A percentile compares a stretch with the other conserved stretches of the same genome.
Evolutionary conservation across 805 yeast species (phyloP).

Genomic region (Barnettozyma vustinii): DNA sequence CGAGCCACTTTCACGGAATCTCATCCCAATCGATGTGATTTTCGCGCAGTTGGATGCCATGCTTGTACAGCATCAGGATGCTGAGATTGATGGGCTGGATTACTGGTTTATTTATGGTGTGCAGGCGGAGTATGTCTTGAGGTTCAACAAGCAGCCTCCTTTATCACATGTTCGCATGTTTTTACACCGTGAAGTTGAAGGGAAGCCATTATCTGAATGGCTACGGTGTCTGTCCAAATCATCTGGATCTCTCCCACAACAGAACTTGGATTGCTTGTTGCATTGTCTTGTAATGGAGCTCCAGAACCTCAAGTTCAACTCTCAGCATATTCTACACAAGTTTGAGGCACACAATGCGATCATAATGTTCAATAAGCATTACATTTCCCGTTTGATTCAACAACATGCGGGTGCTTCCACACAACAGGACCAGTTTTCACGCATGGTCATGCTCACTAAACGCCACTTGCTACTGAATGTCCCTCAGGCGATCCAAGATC

Average conservation of each 20-base stretch:
- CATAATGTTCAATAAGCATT: constrained; percentile 43
- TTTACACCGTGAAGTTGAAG: constrained; percentile 7
- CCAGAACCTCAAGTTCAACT: constrained; percentile 19
- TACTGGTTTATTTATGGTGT: constrained; percentile 46
- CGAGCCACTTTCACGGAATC: constrained; percentile 2
- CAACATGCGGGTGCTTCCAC: constrained; percentile 8
- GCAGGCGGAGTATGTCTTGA: constrained; percentile 38
- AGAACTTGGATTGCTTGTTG: constrained; percentile 1
- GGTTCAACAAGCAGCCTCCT: constrained; percentile 37
- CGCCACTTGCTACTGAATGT: constrained; percentile 45
- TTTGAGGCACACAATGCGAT: constrained; percentile 47
- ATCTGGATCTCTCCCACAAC: constrained; percentile 4
- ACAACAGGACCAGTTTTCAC: constrained; percentile 9
- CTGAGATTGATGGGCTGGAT: constrained; percentile 13
- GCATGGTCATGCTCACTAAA: constrained; percentile 39
- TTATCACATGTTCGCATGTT: constrained; percentile 27
- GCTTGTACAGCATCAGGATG: background rate
- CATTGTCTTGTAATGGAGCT: constrained; percentile 22
- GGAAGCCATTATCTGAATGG: constrained; percentile 4
- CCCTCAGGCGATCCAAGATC: constrained; percentile 45
- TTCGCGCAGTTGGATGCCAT: constrained; percentile 9
- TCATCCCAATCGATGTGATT: constrained; percentile 12
- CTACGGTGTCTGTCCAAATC: constrained; percentile 11
- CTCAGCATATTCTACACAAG: constrained; percentile 26
- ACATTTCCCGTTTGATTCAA: constrained; percentile 18